Conservation (phyloP, 257 asterid genomes). For the Jaltomata sinuosa region DNA sequence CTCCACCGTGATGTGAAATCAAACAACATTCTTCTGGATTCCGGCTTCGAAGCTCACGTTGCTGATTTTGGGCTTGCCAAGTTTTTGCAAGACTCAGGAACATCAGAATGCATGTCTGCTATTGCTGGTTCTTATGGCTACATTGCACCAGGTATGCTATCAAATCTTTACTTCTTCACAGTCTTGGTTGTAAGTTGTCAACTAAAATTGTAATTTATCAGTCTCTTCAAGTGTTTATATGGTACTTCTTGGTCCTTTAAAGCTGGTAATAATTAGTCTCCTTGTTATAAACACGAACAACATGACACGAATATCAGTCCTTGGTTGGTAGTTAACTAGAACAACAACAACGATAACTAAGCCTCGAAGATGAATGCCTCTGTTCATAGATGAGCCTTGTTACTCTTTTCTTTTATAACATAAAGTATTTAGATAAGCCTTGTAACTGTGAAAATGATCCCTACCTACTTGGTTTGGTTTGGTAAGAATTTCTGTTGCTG, state of each 20-base stretch:
- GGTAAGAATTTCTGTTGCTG: not conserved
- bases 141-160: conserved; percentile 20
- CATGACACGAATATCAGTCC: not conserved
- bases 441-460: not conserved
- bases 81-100: conserved; percentile 75
- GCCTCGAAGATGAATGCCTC: not conserved
- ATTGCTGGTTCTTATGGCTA: conserved; percentile 25
- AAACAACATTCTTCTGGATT: conserved; percentile 35
- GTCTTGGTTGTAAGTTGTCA: not conserved
- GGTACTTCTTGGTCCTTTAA: not conserved
- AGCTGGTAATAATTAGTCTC: not conserved
- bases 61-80: conserved; percentile 31
- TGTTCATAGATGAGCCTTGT: not conserved
- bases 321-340: not conserved
- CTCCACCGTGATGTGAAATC: conserved; percentile 66
- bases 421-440: not conserved
- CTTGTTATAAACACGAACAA: not conserved
- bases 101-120: conserved; percentile 30
- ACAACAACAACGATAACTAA: not conserved
- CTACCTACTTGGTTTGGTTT: conserved; percentile 1
- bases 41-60: conserved; percentile 20
- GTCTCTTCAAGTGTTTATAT: not conserved
- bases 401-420: not conserved
- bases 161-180: not conserved
- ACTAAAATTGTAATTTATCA: not conserved